Evolutionary conservation across 2,329 filamentous ascomycete species (phyloP), one percentile per base, ranked within the genome.

Genomic region (Dryadomyces sulphureus): DNA sequence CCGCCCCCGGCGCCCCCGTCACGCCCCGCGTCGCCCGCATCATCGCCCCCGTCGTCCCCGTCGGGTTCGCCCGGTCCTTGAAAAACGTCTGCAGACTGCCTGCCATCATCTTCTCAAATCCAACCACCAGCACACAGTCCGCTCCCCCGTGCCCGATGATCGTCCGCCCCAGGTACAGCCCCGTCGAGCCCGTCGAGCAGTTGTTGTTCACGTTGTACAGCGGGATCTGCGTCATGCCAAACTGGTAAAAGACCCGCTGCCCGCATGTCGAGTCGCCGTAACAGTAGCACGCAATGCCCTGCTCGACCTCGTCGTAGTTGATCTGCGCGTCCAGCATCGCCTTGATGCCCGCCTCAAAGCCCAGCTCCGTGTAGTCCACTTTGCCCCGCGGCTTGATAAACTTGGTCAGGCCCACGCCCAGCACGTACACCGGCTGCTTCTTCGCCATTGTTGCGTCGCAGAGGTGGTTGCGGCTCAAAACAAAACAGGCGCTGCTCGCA

Each of bases 151-250:
- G 74, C 7, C 78, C 72, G 55, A 95, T 80, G 61, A 93, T 73
- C 45, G 81, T 86, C 30, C 88, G 73, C 2, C 75, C 92, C 74
- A 96, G 82, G 59, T 81, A 80, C 48, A 96, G 68, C 8, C 90
- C 92, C 0, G 90, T 94, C 5, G 82, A 88, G n/a, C 90, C 92
- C 0, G 90, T 96, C 4, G 85, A 86, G 72, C 90, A 96, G 70
- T 95, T 95, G 73, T 96, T 96, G 75, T 95, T 96, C 59, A 94
- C 87, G 59, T 96, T 96, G 72, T 93, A 89, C 61, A 96, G 87
- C 57, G 90, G 90, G 56, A 96, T 95, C 59, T 83, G 74, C 38
- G 89, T 95, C 81, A 96, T 89, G 68, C 90, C 92, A 63, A 96
- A 95, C 67, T 96, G 90, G 68, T 96, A 96, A 67, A 96, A 95